Base-by-base conservation (phyloP, 805 yeast genomes). In the Yarrowia deformans region DNA sequence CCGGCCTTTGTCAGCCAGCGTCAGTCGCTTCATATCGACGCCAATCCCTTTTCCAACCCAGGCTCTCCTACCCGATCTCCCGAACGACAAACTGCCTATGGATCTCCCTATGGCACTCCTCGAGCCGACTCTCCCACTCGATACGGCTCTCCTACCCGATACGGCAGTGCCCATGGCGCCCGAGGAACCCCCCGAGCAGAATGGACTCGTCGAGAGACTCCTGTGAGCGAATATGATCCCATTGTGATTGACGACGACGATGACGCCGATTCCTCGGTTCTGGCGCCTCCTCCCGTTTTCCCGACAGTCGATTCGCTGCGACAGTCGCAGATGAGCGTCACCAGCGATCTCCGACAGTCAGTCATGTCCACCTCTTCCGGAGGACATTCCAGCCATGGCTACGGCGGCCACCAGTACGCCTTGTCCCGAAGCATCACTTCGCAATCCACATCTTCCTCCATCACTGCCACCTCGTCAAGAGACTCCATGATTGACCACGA, bases 201-300 rank as follows among this genome's bases (percentile, higher is more conserved):
- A 64, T 89, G 84, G 73, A 88, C 95, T 2, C 80, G 85, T 68
- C 79, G 86, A 72, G 93, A 90, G 76, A 88, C 96, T 0, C 95
- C 97, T 42, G 72, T 68, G n/a, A 67, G 69, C 13, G 72, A 69
- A 50, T 72, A 64, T 32, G 71, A 72, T 37, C 74, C 74, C 35
- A 73, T 72, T 66, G 71, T 64, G 13, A 71, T 71, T 63, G 74
- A 73, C 54, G 73, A 71, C 18, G 69, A 63, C 16, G 69, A 66
- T 18, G 69, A 52, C 14, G n/a, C n/a, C n/a, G 54, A 40, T 19
- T 23, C 29, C 29, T 19, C 40, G 10, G 52, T 66, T 23, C 37
- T 43, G 19, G 69, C 50, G 32, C 56, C 69, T 13, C 69, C 69
- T 39, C 69, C 69, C 10, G 43, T 32, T 13, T 68, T 68, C n/a